Evolutionary conservation across 106 monocot genomes (phyloP).

Genomic region (Apostasia ramifera): DNA sequence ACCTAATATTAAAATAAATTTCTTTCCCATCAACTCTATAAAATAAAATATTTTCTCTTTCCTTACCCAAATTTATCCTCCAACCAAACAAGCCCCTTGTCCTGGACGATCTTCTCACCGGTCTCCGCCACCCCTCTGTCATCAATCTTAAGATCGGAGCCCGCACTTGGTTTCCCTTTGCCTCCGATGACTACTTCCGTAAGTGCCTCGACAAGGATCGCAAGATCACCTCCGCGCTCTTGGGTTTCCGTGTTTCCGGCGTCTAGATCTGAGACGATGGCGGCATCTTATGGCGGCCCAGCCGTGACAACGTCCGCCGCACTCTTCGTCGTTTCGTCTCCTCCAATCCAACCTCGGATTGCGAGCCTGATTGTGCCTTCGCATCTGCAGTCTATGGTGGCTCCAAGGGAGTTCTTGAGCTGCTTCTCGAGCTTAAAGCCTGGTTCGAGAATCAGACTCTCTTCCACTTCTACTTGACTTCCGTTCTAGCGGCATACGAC

Average conservation of each 20-base stretch:
- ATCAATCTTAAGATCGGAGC: constrained; percentile 79
- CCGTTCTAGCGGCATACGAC: constrained; percentile 43
- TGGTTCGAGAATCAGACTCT: constrained; percentile 90
- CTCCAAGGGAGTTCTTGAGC: constrained; percentile 29
- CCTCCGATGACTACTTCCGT: constrained; percentile 34
- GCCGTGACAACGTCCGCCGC: constrained; percentile 12
- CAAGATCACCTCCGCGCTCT: constrained; percentile 30
- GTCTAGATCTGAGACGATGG: constrained; percentile 28
- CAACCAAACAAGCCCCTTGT: too few relatives aligned
- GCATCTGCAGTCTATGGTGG: constrained; percentile 12
- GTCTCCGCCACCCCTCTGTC: constrained; percentile 33
- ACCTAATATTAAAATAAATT: too few relatives aligned
- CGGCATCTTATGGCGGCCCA: constrained; percentile 16
- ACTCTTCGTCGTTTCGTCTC: constrained; percentile 36
- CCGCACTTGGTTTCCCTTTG: constrained; percentile 56
- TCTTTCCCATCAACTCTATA: too few relatives aligned
- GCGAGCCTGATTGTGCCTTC: neutral
- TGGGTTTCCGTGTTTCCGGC: constrained; percentile 77
- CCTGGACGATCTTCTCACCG: constrained; percentile 47
- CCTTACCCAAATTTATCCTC: too few relatives aligned
- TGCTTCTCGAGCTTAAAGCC: constrained; percentile 59
- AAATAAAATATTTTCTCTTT: too few relatives aligned
- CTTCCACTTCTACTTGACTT: constrained; percentile 72
- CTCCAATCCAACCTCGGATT: constrained; percentile 6
- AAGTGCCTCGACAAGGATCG: constrained; percentile 59